A percentile compares a stretch with the other conserved stretches of the same genome.
Evolutionary conservation across 1,284 basidiomycete species (phyloP).

Genomic region (Porogramme epimiltina): DNA sequence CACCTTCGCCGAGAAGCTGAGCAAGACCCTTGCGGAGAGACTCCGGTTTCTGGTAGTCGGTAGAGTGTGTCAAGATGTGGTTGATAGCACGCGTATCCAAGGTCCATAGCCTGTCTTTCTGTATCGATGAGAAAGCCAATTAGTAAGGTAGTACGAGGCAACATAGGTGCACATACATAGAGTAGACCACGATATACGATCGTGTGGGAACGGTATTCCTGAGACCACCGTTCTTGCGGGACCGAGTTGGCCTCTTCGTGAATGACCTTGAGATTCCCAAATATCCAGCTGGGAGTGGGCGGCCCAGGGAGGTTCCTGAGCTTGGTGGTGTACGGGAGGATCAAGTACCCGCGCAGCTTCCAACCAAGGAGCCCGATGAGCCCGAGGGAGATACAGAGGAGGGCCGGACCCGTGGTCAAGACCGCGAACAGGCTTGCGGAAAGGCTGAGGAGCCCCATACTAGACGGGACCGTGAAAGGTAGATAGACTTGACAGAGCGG

Average conservation of each 20-base stretch:
- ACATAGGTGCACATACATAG: constrained; percentile 37
- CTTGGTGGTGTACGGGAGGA: constrained; percentile 38
- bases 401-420: background rate
- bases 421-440: no score
- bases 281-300: constrained; percentile 48
- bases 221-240: constrained; percentile 54
- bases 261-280: constrained; percentile 53
- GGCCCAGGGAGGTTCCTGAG: constrained; percentile 54
- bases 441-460: no score
- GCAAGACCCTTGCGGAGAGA: constrained; percentile 23
- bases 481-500: no score
- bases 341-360: constrained; percentile 8
- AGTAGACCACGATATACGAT: constrained; percentile 49
- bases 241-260: constrained; percentile 39
- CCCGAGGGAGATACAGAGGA: background rate
- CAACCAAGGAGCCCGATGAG: constrained; percentile 4
- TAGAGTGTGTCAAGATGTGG: constrained; percentile 37
- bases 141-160: no score
- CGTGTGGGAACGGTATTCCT: constrained; percentile 50
- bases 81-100: constrained; percentile 33
- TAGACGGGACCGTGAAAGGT: no score
- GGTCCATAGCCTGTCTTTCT: constrained; percentile 46
- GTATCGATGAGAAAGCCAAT: background rate
- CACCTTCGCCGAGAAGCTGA: constrained; percentile 33
- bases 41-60: constrained; percentile 35